A percentile compares a stretch with the other conserved stretches of the same genome.
phyloP scores from a whole-genome alignment of 305 asterid genomes.

The Fraxinus sp. region DNA sequence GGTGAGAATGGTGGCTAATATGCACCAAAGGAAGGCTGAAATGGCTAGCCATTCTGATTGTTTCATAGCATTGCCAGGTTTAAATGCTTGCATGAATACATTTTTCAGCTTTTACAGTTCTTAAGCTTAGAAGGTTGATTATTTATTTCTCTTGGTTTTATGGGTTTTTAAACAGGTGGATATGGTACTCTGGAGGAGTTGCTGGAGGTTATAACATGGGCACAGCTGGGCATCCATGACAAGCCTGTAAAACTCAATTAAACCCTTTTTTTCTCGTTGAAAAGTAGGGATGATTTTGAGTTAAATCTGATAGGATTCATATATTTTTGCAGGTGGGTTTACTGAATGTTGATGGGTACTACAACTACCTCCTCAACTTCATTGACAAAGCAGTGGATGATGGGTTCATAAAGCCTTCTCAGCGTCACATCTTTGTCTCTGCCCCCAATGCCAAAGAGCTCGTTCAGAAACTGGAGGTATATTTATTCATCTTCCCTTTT shows the following conservation, averaged over 20 bases:
- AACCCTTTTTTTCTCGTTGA: not conserved
- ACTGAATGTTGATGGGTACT: conserved; percentile 40
- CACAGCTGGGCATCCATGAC: conserved; percentile 55
- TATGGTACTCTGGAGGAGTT: conserved; percentile 59
- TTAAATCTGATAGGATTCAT: not conserved
- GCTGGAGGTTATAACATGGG: conserved; percentile 48
- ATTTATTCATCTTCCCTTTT: not conserved
- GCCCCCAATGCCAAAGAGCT: conserved; percentile 35
- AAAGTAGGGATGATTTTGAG: not conserved
- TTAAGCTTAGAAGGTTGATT: not conserved
- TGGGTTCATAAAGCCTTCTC: conserved; percentile 32
- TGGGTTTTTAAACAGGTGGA: conserved; percentile 35
- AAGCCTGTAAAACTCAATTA: conserved; percentile 36
- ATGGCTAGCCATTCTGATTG: conserved; percentile 52
- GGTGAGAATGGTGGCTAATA: conserved; percentile 41
- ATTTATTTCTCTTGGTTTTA: not conserved
- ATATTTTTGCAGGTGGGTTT: conserved; percentile 29
- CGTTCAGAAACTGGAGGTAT: conserved; percentile 33
- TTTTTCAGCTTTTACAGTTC: not conserved
- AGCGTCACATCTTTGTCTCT: conserved; percentile 35
- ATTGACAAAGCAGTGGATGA: conserved; percentile 38
- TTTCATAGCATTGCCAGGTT: conserved; percentile 55
- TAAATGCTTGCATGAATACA: not conserved
- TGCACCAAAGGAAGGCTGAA: conserved; percentile 59
- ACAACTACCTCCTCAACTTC: conserved; percentile 32